These are phyloP conservation scores for Vigna reflexopilosa DNA, from an alignment of 306 rosid genomes.

Conservation along the genomic window DNA sequence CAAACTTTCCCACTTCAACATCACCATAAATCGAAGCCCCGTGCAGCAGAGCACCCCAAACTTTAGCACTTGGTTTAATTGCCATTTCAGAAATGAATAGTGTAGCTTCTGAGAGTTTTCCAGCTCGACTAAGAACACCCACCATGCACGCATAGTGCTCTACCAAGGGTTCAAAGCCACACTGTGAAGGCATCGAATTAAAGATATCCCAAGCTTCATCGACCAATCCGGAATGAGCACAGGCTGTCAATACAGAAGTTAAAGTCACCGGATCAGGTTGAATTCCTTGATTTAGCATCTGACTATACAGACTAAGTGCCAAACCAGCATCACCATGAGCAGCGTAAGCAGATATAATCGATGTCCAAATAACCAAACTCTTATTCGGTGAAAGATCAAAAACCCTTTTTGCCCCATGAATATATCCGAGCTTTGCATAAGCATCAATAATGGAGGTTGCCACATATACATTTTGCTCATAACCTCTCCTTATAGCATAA, in stretches of 20 bases:
- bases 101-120: conserved; percentile 73
- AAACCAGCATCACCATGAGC: conserved; percentile 70
- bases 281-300: conserved; percentile 70
- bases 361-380: conserved; percentile 76
- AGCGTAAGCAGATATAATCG: conserved; percentile 85
- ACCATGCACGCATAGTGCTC: conserved; percentile 97
- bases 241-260: conserved; percentile 71
- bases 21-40: conserved; percentile 79
- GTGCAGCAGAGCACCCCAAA: conserved; percentile 88
- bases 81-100: conserved; percentile 72
- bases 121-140: conserved; percentile 82
- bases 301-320: conserved; percentile 62
- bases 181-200: conserved; percentile 52
- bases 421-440: conserved; percentile 78
- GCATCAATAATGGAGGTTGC: conserved; percentile 76
- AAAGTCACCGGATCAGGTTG: conserved; percentile 82
- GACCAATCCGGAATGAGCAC: conserved; percentile 79
- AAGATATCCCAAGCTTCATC: conserved; percentile 86
- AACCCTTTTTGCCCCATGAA: conserved; percentile 59
- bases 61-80: conserved; percentile 77
- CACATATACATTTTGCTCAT: conserved; percentile 63
- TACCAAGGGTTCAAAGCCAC: conserved; percentile 67
- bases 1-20: conserved; percentile 76
- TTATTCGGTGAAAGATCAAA: conserved; percentile 63
- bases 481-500: conserved; percentile 66